Base-by-base conservation (phyloP, 2,329 filamentous ascomycete genomes). In the Apiospora arundinis region DNA sequence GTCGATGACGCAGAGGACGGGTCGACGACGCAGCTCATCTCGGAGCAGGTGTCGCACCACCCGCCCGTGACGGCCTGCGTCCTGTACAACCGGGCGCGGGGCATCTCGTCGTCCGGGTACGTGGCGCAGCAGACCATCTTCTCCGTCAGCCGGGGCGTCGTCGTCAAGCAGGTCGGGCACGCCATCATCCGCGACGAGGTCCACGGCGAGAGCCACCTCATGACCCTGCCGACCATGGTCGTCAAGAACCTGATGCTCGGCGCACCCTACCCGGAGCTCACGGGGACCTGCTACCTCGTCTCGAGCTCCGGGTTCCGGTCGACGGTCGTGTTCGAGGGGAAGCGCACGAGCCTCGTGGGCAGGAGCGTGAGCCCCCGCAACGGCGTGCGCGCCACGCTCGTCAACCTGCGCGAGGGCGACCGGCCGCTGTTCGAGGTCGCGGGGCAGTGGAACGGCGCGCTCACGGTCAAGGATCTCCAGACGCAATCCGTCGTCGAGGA, bases 21-120 rank as follows among this genome's bases (percentile, higher is more conserved):
- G n/a, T 25, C 73, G 42, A 67, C 70, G 23, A 78, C 77, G 21
- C 72, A 70, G 25, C 71, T 79, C 0, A 73, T 78, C 9, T 68
- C 72, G 25, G 78, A 79, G 69, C 77, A 80, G 49, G 77, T 79
- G 9, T 78, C 77, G 63, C 78, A 79, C 42, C 78, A 79, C 67
- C 77, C 78, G 46, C 78, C 78, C 7, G 76, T 76, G 28, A 80
- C 78, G 42, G 77, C 78, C 1, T 77, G 74, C 68, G 72, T 67
- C 21, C 18, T 77, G 18, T 78, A 77, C 69, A 79, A 79, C 70
- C 60, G 71, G 60, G 37, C 65, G 5, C 69, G 75, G 16, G 77
- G 76, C 9, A 69, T 71, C 32, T 46, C 52, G 11, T 68, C 70
- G n/a, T 40, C 68, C 28, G 70, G 52, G 16, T 71, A 66, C 60